Conservation (phyloP, 495 filamentous ascomycete genomes). For the Neurospora sp. region DNA sequence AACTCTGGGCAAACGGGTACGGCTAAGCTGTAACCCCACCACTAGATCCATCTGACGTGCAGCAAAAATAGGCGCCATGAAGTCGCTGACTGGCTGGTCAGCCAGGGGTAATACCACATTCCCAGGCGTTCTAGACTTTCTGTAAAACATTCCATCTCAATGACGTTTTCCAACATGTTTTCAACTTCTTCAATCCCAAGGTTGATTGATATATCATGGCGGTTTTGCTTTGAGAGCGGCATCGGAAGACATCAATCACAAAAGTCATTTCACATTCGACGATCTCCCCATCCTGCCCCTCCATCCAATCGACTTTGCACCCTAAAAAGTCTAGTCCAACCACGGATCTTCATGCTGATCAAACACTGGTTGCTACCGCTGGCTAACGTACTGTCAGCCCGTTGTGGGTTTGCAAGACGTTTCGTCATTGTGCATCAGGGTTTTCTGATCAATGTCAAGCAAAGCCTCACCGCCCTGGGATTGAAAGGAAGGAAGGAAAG, state of each 20-base stretch:
- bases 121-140: background rate
- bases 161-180: background rate
- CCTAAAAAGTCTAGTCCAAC: background rate
- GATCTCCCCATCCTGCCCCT: background rate
- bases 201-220: background rate
- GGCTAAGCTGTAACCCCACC: background rate
- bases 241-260: background rate
- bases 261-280: background rate
- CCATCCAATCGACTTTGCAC: background rate
- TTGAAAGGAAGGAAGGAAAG: background rate
- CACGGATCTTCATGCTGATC: background rate
- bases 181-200: background rate
- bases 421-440: background rate
- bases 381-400: background rate
- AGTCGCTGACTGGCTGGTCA: background rate
- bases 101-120: background rate
- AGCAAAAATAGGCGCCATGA: background rate
- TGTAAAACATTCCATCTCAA: background rate
- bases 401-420: background rate
- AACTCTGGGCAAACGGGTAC: background rate
- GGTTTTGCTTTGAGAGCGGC: background rate
- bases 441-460: background rate
- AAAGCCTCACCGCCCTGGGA: background rate
- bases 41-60: background rate
- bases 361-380: background rate